Conservation (phyloP, 2,329 filamentous ascomycete species). For the Colletotrichum coccodes region DNA sequence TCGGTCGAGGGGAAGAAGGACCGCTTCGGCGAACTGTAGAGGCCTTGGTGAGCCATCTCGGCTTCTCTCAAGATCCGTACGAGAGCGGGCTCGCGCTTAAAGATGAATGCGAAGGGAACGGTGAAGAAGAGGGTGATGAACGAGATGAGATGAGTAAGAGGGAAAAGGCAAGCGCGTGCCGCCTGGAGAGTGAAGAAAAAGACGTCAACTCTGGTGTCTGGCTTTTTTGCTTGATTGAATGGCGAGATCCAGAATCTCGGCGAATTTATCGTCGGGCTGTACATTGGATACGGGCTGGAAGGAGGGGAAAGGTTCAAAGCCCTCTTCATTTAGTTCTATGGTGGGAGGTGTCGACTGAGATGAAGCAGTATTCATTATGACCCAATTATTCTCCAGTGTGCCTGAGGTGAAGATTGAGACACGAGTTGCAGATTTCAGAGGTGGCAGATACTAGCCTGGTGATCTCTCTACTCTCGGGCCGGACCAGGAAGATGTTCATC, state of each 20-base stretch:
- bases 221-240: neutral
- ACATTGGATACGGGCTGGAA: neutral
- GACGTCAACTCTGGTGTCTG: neutral
- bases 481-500: too few relatives aligned
- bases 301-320: neutral
- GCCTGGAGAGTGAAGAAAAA: neutral
- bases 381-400: neutral
- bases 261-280: neutral
- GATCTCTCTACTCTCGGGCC: too few relatives aligned
- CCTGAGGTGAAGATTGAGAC: too few relatives aligned
- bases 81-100: neutral
- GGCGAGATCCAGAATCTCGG: neutral
- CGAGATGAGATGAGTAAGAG: neutral
- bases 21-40: neutral
- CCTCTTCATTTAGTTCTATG: neutral
- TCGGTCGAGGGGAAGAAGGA: slow-evolving; percentile 4
- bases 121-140: neutral
- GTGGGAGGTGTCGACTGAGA: neutral
- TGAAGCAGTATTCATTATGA: neutral
- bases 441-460: too few relatives aligned
- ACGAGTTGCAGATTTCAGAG: too few relatives aligned
- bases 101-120: neutral
- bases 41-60: neutral
- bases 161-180: neutral
- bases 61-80: neutral